Conservation (phyloP, 495 filamentous ascomycete genomes). For the Xylaria telfairii region DNA sequence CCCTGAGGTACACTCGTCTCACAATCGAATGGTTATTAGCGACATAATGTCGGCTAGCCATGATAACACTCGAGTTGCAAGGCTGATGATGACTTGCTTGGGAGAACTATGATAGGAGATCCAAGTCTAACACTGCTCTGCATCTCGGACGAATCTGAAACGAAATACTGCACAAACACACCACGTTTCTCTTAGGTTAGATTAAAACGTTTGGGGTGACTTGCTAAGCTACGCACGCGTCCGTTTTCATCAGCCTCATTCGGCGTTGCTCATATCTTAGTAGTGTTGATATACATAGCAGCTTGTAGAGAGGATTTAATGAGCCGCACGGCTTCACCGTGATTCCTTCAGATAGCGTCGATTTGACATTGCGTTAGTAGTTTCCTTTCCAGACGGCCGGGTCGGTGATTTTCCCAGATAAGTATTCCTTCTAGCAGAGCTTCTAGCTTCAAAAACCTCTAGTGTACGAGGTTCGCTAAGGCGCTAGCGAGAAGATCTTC, state of each 20-base stretch:
- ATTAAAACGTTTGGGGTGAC: not conserved
- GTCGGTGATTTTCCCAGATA: not conserved
- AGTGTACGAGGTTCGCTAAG: not conserved
- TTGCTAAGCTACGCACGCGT: slow-evolving; percentile 5
- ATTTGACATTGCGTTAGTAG: not conserved
- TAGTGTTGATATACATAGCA: not conserved
- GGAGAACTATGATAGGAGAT: not conserved
- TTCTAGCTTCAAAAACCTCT: not conserved
- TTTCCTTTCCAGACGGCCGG: not conserved
- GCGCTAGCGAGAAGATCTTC: slow-evolving; percentile 17
- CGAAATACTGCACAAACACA: not conserved
- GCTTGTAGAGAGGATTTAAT: slow-evolving; percentile 1
- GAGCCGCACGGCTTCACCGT: slow-evolving; percentile 22
- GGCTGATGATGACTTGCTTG: not conserved
- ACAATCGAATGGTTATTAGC: not conserved
- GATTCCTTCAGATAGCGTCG: not conserved
- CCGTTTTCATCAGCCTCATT: slow-evolving; percentile 5
- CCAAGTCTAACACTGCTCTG: not conserved
- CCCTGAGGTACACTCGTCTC: not conserved
- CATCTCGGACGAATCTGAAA: not conserved
- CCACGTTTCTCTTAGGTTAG: not conserved
- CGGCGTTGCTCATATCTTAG: not conserved
- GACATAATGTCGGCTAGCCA: not conserved
- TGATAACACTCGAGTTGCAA: not conserved
- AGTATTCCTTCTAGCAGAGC: not conserved